Base-by-base conservation (phyloP, 2,329 filamentous ascomycete genomes). In the Keithomyces neogunnii region DNA sequence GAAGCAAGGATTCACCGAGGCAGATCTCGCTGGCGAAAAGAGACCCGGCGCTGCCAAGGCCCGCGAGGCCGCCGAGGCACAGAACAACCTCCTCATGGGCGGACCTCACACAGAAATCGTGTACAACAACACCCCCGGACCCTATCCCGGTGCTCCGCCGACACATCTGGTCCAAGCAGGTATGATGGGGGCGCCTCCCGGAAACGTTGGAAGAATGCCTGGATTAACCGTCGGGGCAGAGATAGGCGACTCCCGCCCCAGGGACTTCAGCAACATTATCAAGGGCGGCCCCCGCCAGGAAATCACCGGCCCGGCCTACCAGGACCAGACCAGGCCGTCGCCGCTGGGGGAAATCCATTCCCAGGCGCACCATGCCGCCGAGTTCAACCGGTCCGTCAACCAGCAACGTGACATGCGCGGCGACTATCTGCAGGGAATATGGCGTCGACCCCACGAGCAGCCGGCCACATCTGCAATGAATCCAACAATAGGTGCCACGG, bases 1-100 rank as follows among this genome's bases (percentile, higher is more conserved):
- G 46, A 99, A 97, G 70, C 93, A 99, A 69, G 93, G 93, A 9
- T 99, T 99, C 65, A 99, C 93, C 1, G 93, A 99, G 67, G 90
- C 95, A 56, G 93, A 99, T 68, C 78, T 91, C 48, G 93, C 93
- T 3, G 93, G 93, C 40, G 93, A 99, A 71, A 97, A 99, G 75
- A 80, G 93, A 57, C 93, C 93, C 5, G 93, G 93, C 50, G 91
- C 88, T 39, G 84, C 89, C 53, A 96, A 95, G 72, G 87, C 88
- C 55, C 80, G 92, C 63, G 89, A 96, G 71, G 86, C 88, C 43
- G 85, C 86, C 10, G 84, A 86, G 49, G 86, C 87, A 72, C 76
- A 78, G 63, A 81, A 75, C 59, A 81, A 80, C 47, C 79, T 79
- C 54, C 61, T 82, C 49, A 73, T 86, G 49, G 79, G 82, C 49